Base-by-base conservation (phyloP, 108 stramenopile species). In the Mediolabrus comicus region DNA sequence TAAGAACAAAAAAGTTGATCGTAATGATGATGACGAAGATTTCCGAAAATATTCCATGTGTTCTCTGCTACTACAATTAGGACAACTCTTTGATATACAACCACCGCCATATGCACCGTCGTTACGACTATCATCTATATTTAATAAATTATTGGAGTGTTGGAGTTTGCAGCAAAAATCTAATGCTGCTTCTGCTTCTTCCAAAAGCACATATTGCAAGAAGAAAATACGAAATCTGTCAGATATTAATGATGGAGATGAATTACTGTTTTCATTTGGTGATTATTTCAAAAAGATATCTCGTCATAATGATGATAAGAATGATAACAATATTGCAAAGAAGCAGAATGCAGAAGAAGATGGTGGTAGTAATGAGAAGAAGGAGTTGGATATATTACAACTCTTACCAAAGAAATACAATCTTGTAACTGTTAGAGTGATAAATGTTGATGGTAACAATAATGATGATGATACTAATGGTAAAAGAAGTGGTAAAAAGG, bases 371-470 rank as follows among this genome's bases (percentile, higher is more conserved):
- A n/a, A 49, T 9, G 19, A 9, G 46, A 22, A 49, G 46, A 6
- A n/a, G 16, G 39, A 1, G 46, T 6, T 61, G 2, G 35, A 61
- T 36, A 39, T 41, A 38, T 12, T 61, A 14, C 36, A 61, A 26
- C 60, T 61, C 26, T n/a, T 61, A 17, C 60, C 60, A 61, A 36
- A 25, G 22, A 61, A 61, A 36, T 61, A 39, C 25, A 61, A 61
- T 38, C 24, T 61, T 25, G 35, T 36, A 17, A 22, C 60, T 12
- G 60, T 61, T 36, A 26, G 26, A 26, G 35, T 61, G 60, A 53
- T 26, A 0, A 51, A 52, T 13, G 22, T 31, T 46, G 4, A 38
- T 3, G 26, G 36, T 12, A 53, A 5, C 9, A 41, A 9, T 36
- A 34, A 55, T 46, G 3, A 46, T 22, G 19, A 46, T 24, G 22